Percentiles rank a stretch among this genome's conserved stretches.
phyloP scores from a whole-genome alignment of 106 monocot species.

The Dioscorea dumetorum region DNA sequence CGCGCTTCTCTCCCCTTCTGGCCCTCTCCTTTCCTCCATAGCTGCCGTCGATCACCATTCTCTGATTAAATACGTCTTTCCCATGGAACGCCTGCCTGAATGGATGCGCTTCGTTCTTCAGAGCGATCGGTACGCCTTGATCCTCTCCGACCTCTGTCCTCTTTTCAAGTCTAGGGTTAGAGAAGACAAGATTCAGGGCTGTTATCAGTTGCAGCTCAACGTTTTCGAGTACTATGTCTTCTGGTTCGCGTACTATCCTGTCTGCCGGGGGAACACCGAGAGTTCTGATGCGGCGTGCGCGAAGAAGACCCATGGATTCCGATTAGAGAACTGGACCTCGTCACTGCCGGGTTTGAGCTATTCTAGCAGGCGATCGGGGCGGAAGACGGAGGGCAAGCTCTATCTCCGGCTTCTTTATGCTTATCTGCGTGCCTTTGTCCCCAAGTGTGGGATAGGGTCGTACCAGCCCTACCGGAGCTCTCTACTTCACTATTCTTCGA shows the following conservation, averaged over 20 bases:
- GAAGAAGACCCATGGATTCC: conserved; percentile 28
- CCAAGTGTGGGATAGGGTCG: conserved; percentile 19
- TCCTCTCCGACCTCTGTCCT: conserved; percentile 43
- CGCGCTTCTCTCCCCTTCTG: conserved; percentile 53
- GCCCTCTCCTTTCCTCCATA: conserved; percentile 45
- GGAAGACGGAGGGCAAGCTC: conserved; percentile 47
- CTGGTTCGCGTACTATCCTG: conserved; percentile 93
- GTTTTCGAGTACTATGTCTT: conserved; percentile 88
- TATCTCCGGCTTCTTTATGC: conserved; percentile 65
- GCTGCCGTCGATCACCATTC: conserved; percentile 44
- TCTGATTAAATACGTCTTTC: conserved; percentile 64
- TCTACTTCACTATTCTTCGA: conserved; percentile 55
- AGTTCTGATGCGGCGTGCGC: not conserved
- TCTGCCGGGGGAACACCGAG: conserved; percentile 46
- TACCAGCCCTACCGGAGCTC: conserved; percentile 67
- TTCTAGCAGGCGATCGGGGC: conserved; percentile 16
- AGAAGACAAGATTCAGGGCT: conserved; percentile 28
- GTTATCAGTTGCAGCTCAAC: conserved; percentile 49
- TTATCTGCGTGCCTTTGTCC: conserved; percentile 65
- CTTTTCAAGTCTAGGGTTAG: conserved; percentile 44
- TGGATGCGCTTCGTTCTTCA: conserved; percentile 58
- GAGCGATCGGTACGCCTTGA: conserved; percentile 8
- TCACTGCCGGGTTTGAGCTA: conserved; percentile 33
- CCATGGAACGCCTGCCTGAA: conserved; percentile 68
- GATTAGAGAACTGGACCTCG: conserved; percentile 66